These are phyloP conservation scores for Mycena kentingensis DNA, from an alignment of 768 basidiomycete genomes.

Conservation along the genomic window DNA sequence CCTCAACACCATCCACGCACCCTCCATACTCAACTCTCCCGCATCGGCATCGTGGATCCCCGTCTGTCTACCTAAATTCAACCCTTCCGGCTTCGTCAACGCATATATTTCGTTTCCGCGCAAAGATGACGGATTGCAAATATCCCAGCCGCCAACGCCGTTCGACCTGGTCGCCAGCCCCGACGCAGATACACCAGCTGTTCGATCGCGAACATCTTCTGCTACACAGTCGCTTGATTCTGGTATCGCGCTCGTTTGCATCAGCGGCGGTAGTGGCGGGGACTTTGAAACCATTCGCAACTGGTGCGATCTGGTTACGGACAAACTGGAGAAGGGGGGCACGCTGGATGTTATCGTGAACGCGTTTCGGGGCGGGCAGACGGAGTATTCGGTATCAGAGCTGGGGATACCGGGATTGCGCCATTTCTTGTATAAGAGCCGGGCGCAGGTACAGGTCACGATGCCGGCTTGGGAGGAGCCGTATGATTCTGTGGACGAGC, in stretches of 20 bases:
- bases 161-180: slow-evolving; percentile 4
- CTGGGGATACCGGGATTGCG: slow-evolving; percentile 87
- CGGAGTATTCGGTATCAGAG: slow-evolving; percentile 70
- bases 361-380: slow-evolving; percentile 49
- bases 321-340: slow-evolving; percentile 71
- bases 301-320: slow-evolving; percentile 70
- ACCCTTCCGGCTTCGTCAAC: slow-evolving; percentile 86
- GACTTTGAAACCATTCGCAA: slow-evolving; percentile 83
- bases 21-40: slow-evolving; percentile 74
- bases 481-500: slow-evolving; percentile 64
- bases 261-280: slow-evolving; percentile 74
- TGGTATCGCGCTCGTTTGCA: slow-evolving; percentile 71
- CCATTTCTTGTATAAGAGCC: slow-evolving; percentile 95
- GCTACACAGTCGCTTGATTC: slow-evolving; percentile 27
- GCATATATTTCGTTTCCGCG: slow-evolving; percentile 80
- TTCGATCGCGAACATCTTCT: neutral
- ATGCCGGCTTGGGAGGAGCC: slow-evolving; percentile 84
- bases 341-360: slow-evolving; percentile 51
- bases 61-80: slow-evolving; percentile 94
- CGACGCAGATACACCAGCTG: slow-evolving; percentile 13
- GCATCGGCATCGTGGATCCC: slow-evolving; percentile 92
- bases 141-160: slow-evolving; percentile 18
- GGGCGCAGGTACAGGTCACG: slow-evolving; percentile 87
- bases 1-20: slow-evolving; percentile 85
- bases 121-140: slow-evolving; percentile 36